Conservation (phyloP, 305 asterid genomes). For the Fraxinus angustifolia region DNA sequence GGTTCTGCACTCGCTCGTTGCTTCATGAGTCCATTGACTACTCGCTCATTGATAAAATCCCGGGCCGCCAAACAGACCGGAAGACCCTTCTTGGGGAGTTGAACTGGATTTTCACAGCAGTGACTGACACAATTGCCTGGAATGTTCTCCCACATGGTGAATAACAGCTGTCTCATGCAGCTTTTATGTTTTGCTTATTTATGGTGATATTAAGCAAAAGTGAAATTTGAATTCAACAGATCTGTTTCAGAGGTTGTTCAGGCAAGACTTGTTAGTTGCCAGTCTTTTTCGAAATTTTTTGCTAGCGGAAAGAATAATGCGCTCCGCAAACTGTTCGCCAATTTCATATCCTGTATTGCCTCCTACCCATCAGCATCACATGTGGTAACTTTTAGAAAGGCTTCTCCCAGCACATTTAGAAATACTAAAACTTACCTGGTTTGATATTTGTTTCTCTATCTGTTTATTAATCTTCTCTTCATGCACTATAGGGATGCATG, state of each 20-base stretch:
- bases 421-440: not conserved
- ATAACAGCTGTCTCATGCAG: conserved; percentile 3
- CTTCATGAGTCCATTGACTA: conserved; percentile 82
- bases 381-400: conserved; percentile 59
- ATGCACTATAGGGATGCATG: conserved; percentile 85
- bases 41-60: conserved; percentile 89
- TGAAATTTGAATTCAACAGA: conserved; percentile 49
- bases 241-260: conserved; percentile 89
- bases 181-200: conserved; percentile 14
- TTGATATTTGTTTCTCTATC: conserved; percentile 11
- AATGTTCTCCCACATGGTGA: conserved; percentile 99
- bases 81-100: conserved; percentile 98
- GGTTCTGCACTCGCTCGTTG: conserved; percentile 93
- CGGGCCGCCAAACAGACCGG: conserved; percentile 99
- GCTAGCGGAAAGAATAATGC: conserved; percentile 95
- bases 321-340: conserved; percentile 98
- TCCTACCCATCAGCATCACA: conserved; percentile 93
- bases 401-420: conserved; percentile 7
- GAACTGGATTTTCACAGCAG: conserved; percentile 99
- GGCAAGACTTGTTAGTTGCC: conserved; percentile 56
- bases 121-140: conserved; percentile 99
- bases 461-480: conserved; percentile 18
- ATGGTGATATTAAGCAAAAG: conserved; percentile 22
- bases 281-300: conserved; percentile 50
- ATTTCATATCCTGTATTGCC: conserved; percentile 88